Evolutionary conservation across 108 stramenopile genomes (phyloP).

Genomic region (Stephanodiscus minutulus): DNA sequence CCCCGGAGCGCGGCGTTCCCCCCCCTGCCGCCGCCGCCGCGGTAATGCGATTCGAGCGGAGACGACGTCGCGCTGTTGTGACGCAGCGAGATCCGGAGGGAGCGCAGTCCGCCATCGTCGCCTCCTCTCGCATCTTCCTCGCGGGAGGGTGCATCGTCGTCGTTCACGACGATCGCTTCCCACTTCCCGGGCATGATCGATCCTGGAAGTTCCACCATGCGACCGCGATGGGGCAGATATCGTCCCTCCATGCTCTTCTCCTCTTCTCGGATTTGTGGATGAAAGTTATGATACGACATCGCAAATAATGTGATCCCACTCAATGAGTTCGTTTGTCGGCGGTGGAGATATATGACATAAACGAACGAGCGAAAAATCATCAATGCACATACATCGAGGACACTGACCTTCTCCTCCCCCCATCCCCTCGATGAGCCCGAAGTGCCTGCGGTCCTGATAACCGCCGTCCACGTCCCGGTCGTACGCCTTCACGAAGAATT

Average conservation of each 20-base stretch:
- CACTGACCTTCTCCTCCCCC: constrained; percentile 43
- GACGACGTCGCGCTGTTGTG: constrained; percentile 15
- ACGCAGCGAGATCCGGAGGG: constrained; percentile 19
- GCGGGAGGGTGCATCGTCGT: neutral
- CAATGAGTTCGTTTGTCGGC: too few relatives aligned
- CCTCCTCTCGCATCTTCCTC: neutral
- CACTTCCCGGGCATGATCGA: constrained; percentile 30
- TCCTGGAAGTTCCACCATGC: constrained; percentile 42
- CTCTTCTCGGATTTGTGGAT: too few relatives aligned
- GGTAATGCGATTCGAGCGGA: constrained; percentile 22
- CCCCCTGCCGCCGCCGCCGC: too few relatives aligned
- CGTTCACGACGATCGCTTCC: constrained; percentile 19
- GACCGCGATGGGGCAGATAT: constrained; percentile 31
- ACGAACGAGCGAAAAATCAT: too few relatives aligned
- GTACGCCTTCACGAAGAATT: constrained; percentile 24
- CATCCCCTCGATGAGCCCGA: constrained; percentile 41
- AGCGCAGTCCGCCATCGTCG: neutral
- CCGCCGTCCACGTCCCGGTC: too few relatives aligned
- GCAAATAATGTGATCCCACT: too few relatives aligned
- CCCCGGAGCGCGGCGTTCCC: neutral
- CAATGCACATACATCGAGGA: too few relatives aligned
- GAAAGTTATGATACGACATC: too few relatives aligned
- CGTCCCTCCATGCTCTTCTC: constrained; percentile 11
- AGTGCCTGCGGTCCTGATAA: constrained; percentile 31
- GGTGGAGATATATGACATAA: too few relatives aligned